Evolutionary conservation across 495 filamentous ascomycete genomes (phyloP).

Genomic region (Penicillium desertorum): DNA sequence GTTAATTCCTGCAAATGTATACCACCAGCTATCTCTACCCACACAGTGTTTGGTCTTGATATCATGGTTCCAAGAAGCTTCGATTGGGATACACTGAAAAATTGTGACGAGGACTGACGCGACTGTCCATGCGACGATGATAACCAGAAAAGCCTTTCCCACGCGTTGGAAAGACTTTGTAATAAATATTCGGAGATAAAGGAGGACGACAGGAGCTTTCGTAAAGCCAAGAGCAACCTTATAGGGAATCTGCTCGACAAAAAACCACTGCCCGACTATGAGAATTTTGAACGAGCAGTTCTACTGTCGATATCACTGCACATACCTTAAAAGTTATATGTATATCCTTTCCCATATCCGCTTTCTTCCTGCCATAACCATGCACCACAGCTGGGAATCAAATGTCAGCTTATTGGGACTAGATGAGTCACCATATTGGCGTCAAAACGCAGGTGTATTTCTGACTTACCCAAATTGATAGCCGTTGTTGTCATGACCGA

Average conservation of each 20-base stretch:
- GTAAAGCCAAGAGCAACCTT: slow-evolving; percentile 20
- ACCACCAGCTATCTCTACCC: slow-evolving; percentile 17
- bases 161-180: slow-evolving; percentile 20
- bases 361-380: slow-evolving; percentile 8
- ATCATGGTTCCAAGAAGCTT: slow-evolving; percentile 27
- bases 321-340: slow-evolving; percentile 12
- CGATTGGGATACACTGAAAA: slow-evolving; percentile 31
- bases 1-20: slow-evolving; percentile 22
- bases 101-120: slow-evolving; percentile 23
- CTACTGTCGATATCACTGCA: neutral
- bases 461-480: slow-evolving; percentile 6
- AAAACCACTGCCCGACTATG: slow-evolving; percentile 18
- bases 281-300: neutral
- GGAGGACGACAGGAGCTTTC: slow-evolving; percentile 21
- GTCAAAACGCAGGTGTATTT: neutral
- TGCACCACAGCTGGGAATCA: slow-evolving; percentile 2
- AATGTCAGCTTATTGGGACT: neutral
- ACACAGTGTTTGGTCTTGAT: slow-evolving; percentile 19
- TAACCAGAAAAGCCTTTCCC: slow-evolving; percentile 17
- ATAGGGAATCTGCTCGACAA: slow-evolving; percentile 19
- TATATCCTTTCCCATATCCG: slow-evolving; percentile 12
- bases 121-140: slow-evolving; percentile 24
- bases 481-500: slow-evolving; percentile 4
- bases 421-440: neutral
- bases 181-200: slow-evolving; percentile 28